Conservation (phyloP, 768 basidiomycete species). For the Termitomyces sp. region DNA sequence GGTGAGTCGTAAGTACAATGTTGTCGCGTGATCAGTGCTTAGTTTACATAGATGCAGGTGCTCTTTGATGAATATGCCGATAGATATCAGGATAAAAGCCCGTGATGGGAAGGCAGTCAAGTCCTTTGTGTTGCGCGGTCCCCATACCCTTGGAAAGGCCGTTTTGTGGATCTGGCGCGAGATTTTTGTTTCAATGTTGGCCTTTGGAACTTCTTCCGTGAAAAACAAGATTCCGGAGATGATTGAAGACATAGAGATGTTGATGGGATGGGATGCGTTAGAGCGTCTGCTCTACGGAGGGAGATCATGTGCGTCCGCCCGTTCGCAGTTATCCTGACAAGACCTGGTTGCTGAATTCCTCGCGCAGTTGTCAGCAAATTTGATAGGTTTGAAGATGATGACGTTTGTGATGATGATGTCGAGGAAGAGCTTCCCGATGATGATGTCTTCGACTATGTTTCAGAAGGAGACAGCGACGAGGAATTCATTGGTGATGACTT, state of each 20-base stretch:
- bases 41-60: conserved; percentile 45
- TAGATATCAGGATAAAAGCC: conserved; percentile 40
- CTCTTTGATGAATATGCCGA: conserved; percentile 37
- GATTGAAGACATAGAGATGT: conserved; percentile 51
- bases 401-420: conserved; percentile 17
- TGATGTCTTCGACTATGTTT: neutral
- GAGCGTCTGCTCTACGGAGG: conserved; percentile 54
- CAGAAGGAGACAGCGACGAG: conserved; percentile 19
- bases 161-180: conserved; percentile 69
- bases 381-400: conserved; percentile 17
- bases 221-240: conserved; percentile 39
- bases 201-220: conserved; percentile 21
- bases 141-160: conserved; percentile 37
- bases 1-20: neutral
- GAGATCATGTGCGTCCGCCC: conserved; percentile 33
- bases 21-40: neutral
- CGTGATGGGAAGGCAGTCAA: conserved; percentile 38
- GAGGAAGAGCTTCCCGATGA: conserved; percentile 11
- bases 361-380: neutral
- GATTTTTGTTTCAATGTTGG: conserved; percentile 52
- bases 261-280: conserved; percentile 45
- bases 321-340: conserved; percentile 8
- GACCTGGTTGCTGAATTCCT: neutral
- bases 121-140: conserved; percentile 42
- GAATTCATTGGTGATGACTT: conserved; percentile 24